A percentile compares a stretch with the other conserved stretches of the same genome.
Evolutionary conservation across 176 grass and related monocot genomes (phyloP).

Genomic region (Melocanna baccifera): DNA sequence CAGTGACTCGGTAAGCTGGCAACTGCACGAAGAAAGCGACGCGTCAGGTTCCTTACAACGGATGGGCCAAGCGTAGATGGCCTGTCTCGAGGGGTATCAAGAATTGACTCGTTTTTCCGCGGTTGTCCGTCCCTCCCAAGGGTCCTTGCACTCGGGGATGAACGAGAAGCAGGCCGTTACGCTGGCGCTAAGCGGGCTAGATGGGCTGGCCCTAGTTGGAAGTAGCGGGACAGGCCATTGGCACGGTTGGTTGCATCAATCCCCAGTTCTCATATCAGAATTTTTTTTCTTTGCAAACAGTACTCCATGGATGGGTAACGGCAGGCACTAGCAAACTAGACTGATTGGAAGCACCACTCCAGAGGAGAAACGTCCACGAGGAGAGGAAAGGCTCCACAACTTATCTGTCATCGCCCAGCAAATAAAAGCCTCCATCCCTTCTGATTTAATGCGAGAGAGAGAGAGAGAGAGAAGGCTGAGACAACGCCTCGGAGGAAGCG

Average conservation of each 20-base stretch:
- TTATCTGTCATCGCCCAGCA: background rate
- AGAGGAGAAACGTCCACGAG: conserved; percentile 20
- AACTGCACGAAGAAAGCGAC: background rate
- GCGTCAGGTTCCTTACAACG: no score
- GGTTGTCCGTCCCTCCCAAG: background rate
- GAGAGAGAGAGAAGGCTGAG: background rate
- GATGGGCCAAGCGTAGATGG: background rate
- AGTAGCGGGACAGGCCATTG: background rate
- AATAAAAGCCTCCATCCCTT: background rate
- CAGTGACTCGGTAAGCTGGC: no score
- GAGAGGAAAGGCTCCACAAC: conserved; percentile 13
- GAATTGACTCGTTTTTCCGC: background rate
- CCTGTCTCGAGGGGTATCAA: background rate
- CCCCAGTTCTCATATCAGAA: background rate
- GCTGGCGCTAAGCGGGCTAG: background rate
- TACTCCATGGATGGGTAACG: background rate
- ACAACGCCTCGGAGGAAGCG: background rate
- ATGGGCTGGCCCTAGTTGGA: background rate
- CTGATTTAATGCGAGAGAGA: background rate
- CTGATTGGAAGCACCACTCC: background rate
- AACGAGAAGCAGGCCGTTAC: no score
- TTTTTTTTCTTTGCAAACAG: background rate
- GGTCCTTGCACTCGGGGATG: no score
- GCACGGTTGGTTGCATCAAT: background rate
- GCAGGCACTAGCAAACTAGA: background rate